These are phyloP conservation scores for Aspergillus sp. DNA, from an alignment of 2,329 filamentous ascomycete genomes.

Conservation along the genomic window DNA sequence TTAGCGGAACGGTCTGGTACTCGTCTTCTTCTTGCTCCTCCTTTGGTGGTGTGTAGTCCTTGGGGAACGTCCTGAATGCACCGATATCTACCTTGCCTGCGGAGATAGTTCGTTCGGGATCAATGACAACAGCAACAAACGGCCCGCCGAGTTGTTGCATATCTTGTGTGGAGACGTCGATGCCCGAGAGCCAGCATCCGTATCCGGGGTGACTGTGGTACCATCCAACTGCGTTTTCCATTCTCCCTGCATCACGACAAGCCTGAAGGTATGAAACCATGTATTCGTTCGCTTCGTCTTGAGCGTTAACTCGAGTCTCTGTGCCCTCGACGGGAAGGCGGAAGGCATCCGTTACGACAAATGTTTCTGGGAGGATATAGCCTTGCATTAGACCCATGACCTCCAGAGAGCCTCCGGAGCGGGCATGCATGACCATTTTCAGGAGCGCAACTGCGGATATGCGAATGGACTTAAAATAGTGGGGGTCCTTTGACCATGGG, in stretches of 20 bases:
- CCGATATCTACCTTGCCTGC: slow-evolving; percentile 97
- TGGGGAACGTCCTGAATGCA: slow-evolving; percentile 88
- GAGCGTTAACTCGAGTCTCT: slow-evolving; percentile 96
- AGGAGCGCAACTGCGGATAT: slow-evolving; percentile 91
- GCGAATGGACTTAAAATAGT: slow-evolving; percentile 90
- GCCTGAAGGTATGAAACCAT: slow-evolving; percentile 81
- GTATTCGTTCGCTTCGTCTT: slow-evolving; percentile 95
- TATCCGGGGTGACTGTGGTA: slow-evolving; percentile 98
- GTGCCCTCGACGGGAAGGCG: slow-evolving; percentile 93
- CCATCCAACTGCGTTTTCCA: slow-evolving; percentile 95
- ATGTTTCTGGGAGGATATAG: slow-evolving; percentile 77
- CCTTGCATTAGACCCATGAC: slow-evolving; percentile 99
- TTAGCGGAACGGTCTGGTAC: slow-evolving; percentile 69
- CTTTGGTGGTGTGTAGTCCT: slow-evolving; percentile 63
- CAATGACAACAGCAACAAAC: slow-evolving; percentile 93
- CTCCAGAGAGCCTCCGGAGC: slow-evolving; percentile 88
- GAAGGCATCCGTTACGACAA: slow-evolving; percentile 93
- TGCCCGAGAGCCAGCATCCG: slow-evolving; percentile 95
- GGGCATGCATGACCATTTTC: slow-evolving; percentile 99
- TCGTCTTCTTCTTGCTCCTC: slow-evolving; percentile 48
- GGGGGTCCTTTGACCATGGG: slow-evolving; percentile 76
- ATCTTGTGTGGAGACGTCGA: slow-evolving; percentile 86
- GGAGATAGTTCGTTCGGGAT: slow-evolving; percentile 91
- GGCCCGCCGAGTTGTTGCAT: slow-evolving; percentile 90
- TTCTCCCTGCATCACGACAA: slow-evolving; percentile 71